These are phyloP conservation scores for Coniella vitis DNA, from an alignment of 2,329 filamentous ascomycete genomes.

Conservation along the genomic window DNA sequence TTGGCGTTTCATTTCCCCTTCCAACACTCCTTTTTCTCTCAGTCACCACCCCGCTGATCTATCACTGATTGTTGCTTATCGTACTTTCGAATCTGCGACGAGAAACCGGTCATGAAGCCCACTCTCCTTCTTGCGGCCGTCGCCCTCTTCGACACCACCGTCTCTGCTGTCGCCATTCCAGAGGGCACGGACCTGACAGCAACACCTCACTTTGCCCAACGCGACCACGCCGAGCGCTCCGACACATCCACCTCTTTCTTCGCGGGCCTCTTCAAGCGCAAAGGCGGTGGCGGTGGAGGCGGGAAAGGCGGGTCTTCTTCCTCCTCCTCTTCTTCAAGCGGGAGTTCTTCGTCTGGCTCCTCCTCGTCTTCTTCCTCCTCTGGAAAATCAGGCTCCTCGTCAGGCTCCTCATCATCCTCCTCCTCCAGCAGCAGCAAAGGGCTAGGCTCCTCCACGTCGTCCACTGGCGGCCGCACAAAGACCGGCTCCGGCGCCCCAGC, in stretches of 20 bases:
- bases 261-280: slow-evolving; percentile 51
- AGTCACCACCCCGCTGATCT: too few species aligned
- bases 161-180: slow-evolving; percentile 20
- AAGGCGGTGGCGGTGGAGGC: slow-evolving; percentile 52
- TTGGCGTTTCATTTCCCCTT: background rate
- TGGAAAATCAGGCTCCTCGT: slow-evolving; percentile 14
- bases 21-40: background rate
- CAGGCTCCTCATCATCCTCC: background rate
- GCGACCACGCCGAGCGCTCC: slow-evolving; percentile 16
- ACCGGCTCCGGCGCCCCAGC: slow-evolving; percentile 52
- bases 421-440: slow-evolving; percentile 19
- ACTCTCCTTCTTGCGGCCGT: background rate
- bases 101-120: slow-evolving; percentile 9
- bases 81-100: background rate
- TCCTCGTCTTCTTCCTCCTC: slow-evolving; percentile 23
- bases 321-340: slow-evolving; percentile 7
- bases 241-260: slow-evolving; percentile 10
- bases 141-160: slow-evolving; percentile 17
- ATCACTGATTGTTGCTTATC: background rate
- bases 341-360: slow-evolving; percentile 24
- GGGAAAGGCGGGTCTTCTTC: slow-evolving; percentile 30
- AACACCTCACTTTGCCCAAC: slow-evolving; percentile 2
- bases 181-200: slow-evolving; percentile 14
- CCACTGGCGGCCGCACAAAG: slow-evolving; percentile 44
- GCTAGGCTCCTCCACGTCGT: slow-evolving; percentile 28